Evolutionary conservation across 495 filamentous ascomycete species (phyloP), one percentile per base, ranked within the genome.

Genomic region (Choiromyces venosus): DNA sequence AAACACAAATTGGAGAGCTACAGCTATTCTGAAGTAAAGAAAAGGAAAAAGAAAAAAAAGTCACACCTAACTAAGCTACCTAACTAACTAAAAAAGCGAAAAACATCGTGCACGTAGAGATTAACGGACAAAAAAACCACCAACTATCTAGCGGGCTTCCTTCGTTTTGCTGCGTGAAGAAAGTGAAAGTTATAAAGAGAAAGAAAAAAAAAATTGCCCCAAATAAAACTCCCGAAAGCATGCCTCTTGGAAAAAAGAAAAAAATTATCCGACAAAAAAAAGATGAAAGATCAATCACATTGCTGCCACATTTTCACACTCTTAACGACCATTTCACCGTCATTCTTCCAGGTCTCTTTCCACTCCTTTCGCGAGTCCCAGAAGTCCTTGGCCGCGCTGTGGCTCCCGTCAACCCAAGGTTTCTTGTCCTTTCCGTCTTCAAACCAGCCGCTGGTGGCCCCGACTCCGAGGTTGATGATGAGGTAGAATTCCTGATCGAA

Each of bases 401-500:
- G 82, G 64, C 86, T 88, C 7, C 76, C 82, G 79, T 95, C 91
- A 40, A 92, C 85, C 93, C 93, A 96, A 12, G 92, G 92, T 85
- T 96, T 96, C 35, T 86, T 87, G 68, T 83, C 84, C 69, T 84
- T 81, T 10, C 87, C 87, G 81, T 96, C 90, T 78, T 91, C 82
- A 80, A 94, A 96, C 91, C 91, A 95, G 29, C 91, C 92, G 75
- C 94, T 95, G 16, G 91, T 94, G 67, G 89, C 88, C 25, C 92
- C 92, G 67, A 96, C 92, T 37, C 89, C 93, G 10, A 96, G 85
- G 76, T 94, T 93, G 68, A 96, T 77, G 69, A 96, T 92, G 29
- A 96, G 85, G 73, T 91, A 95, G 80, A 96, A 96, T 33, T 86
- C 83, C 76, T 93, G 86, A 80, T 96, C 92, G 78, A 96, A 96